Conservation (phyloP, 306 rosid genomes). For the Prosopis cineraria region DNA sequence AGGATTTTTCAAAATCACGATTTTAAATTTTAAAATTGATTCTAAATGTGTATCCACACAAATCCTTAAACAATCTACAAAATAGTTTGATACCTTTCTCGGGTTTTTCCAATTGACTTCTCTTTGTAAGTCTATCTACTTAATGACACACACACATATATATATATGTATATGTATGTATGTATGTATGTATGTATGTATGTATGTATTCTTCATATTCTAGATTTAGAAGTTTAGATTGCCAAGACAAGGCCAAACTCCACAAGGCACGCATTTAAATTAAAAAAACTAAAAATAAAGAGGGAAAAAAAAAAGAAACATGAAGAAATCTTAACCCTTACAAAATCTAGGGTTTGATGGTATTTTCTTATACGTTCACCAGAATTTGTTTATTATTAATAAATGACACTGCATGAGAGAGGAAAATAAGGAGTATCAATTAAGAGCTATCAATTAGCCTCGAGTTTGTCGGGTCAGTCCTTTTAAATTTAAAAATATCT, state of each 20-base stretch:
- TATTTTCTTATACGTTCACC: conserved; percentile 8
- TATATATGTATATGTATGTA: background rate
- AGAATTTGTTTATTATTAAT: background rate
- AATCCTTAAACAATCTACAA: background rate
- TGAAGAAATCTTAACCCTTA: background rate
- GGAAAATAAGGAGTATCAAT: background rate
- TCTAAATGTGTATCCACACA: no score
- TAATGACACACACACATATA: no score
- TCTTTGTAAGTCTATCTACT: background rate
- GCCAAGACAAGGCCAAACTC: background rate
- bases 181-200: background rate
- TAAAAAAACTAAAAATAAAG: background rate
- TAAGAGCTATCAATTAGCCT: no score
- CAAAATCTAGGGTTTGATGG: background rate
- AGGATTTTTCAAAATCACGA: no score
- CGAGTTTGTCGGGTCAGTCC: no score
- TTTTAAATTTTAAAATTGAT: no score
- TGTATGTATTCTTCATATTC: background rate
- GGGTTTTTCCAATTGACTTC: background rate
- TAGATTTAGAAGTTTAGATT: background rate
- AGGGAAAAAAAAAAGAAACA: background rate
- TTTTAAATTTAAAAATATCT: no score
- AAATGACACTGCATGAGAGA: background rate
- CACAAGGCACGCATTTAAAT: background rate
- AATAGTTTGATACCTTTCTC: background rate